Evolutionary conservation across 768 basidiomycete genomes (phyloP).

Genomic region (Clathrus columnatus): DNA sequence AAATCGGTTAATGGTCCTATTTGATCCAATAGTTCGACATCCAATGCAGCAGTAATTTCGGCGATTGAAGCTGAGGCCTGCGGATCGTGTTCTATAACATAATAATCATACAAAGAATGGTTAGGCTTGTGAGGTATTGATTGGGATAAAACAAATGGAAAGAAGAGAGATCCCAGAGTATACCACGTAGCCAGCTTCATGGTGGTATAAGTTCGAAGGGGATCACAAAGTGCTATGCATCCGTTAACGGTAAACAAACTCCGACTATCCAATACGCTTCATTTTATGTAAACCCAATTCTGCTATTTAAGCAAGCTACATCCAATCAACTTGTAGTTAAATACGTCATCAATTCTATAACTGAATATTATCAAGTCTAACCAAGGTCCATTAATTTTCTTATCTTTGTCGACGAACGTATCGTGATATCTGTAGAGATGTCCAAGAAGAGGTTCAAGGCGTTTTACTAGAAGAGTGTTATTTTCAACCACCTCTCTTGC

Average conservation of each 20-base stretch:
- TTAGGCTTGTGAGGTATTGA: slow-evolving; percentile 1
- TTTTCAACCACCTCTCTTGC: slow-evolving; percentile 1
- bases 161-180: background rate
- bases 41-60: slow-evolving; percentile 51
- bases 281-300: background rate
- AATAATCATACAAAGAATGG: slow-evolving; percentile 71
- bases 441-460: background rate
- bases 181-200: background rate
- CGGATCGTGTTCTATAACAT: slow-evolving; percentile 63
- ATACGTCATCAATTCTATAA: background rate
- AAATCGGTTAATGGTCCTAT: slow-evolving; percentile 73
- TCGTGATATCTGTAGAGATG: slow-evolving; percentile 5
- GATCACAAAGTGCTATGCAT: background rate
- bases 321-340: background rate
- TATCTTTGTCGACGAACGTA: background rate
- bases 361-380: background rate
- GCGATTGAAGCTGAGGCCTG: slow-evolving; percentile 41
- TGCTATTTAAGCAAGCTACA: background rate
- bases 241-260: background rate
- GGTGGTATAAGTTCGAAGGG: background rate
- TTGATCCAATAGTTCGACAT: slow-evolving; percentile 80
- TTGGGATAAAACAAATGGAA: background rate
- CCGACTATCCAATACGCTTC: no score
- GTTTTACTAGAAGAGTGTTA: background rate
- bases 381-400: background rate